Percentiles rank a stretch among this genome's conserved stretches.
phyloP scores from a whole-genome alignment of 257 asterid species.

The Coffea canephora region DNA sequence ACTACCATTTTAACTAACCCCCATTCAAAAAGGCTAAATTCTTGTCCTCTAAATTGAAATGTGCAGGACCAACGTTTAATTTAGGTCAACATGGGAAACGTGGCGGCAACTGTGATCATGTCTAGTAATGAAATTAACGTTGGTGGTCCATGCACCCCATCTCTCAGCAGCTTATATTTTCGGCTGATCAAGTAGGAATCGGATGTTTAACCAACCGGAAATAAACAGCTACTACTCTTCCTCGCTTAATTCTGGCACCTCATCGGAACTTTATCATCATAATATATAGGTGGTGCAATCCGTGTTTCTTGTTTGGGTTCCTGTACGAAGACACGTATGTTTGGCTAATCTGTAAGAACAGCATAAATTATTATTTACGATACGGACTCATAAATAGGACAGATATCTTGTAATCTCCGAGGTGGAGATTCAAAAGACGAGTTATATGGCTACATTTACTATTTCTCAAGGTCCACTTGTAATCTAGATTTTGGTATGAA shows the following conservation, averaged over 20 bases:
- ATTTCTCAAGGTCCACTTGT: no score
- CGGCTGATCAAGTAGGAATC: neutral
- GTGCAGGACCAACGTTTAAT: neutral
- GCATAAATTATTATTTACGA: no score
- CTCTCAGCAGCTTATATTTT: neutral
- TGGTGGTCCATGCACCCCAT: neutral
- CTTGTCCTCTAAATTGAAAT: neutral
- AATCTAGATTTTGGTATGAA: no score
- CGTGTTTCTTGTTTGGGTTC: no score
- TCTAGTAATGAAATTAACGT: neutral
- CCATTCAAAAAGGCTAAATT: neutral
- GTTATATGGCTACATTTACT: no score
- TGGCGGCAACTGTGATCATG: neutral
- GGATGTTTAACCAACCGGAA: neutral
- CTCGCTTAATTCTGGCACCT: neutral
- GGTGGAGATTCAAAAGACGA: no score
- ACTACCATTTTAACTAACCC: conserved; percentile 17
- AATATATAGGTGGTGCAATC: no score
- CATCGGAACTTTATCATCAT: no score
- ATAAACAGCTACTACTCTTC: neutral
- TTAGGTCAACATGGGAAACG: neutral
- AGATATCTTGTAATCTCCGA: no score
- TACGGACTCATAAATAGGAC: no score
- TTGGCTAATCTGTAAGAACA: no score
- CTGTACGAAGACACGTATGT: no score